These are phyloP conservation scores for Jaltomata sinuosa DNA, from an alignment of 257 asterid genomes.

Conservation along the genomic window DNA sequence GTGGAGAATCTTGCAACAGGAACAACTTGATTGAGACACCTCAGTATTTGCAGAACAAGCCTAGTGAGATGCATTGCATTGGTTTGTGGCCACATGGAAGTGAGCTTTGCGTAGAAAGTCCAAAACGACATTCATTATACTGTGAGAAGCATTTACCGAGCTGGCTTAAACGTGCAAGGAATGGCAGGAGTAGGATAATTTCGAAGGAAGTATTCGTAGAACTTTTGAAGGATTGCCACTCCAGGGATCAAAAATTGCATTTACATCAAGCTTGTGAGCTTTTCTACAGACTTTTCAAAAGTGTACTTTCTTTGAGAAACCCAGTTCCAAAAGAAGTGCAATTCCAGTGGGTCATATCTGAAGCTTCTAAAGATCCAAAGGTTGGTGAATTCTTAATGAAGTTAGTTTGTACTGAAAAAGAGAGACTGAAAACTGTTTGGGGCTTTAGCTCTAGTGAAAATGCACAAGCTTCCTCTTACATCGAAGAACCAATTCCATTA, in stretches of 20 bases:
- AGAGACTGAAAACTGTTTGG: conserved; percentile 68
- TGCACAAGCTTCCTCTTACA: conserved; percentile 26
- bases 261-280: conserved; percentile 93
- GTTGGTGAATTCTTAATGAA: conserved; percentile 53
- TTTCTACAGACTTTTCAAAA: conserved; percentile 79
- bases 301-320: conserved; percentile 70
- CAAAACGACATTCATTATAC: conserved; percentile 70
- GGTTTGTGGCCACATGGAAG: conserved; percentile 53
- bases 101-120: conserved; percentile 57
- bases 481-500: conserved; percentile 32
- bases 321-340: conserved; percentile 91
- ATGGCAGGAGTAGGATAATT: conserved; percentile 86
- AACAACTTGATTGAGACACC: conserved; percentile 28
- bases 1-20: conserved; percentile 21
- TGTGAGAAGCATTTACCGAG: conserved; percentile 94
- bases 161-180: conserved; percentile 99
- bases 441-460: conserved; percentile 41
- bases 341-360: conserved; percentile 87
- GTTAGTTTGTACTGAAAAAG: conserved; percentile 67
- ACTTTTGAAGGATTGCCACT: conserved; percentile 56
- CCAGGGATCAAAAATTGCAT: conserved; percentile 63
- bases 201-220: conserved; percentile 93
- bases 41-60: conserved; percentile 25
- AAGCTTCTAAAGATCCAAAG: conserved; percentile 68
- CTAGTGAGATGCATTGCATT: conserved; percentile 46